Conservation (phyloP, 495 filamentous ascomycete genomes). For the Aspergillus olivimuriae region DNA sequence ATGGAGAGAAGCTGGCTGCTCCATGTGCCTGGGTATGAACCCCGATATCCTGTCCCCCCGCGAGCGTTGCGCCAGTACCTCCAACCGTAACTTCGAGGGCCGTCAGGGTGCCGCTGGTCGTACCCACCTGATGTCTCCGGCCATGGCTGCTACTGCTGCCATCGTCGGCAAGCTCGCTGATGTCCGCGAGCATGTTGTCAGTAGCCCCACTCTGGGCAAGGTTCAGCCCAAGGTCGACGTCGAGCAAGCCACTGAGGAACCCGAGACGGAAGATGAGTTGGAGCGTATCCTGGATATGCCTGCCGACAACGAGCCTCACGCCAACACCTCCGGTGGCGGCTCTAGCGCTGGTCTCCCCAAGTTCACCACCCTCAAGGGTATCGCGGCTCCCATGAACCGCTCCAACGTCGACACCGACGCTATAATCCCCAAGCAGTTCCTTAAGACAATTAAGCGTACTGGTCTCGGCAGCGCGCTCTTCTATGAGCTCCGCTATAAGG, state of each 20-base stretch:
- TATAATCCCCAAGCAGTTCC: constrained; percentile 98
- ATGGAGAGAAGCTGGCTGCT: constrained; percentile 96
- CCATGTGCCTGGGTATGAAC: constrained; percentile 99
- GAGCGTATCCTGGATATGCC: constrained; percentile 75
- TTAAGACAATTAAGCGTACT: constrained; percentile 98
- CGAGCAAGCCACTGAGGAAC: constrained; percentile 63
- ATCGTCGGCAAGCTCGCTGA: constrained; percentile 88
- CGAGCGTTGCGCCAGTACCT: constrained; percentile 91
- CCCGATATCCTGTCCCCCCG: constrained; percentile 92
- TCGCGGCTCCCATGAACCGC: constrained; percentile 81
- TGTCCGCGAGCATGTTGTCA: constrained; percentile 68
- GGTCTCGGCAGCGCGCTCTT: constrained; percentile 87
- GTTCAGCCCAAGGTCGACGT: constrained; percentile 47
- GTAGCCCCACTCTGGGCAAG: constrained; percentile 53
- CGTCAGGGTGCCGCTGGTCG: constrained; percentile 89
- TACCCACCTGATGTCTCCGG: constrained; percentile 95
- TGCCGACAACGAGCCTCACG: constrained; percentile 59
- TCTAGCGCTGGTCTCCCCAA: constrained; percentile 65
- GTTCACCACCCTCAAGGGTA: constrained; percentile 75
- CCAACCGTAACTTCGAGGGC: constrained; percentile 97
- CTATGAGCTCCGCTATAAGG: constrained; percentile 71
- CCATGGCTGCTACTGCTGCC: constrained; percentile 89
- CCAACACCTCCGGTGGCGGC: constrained; percentile 44
- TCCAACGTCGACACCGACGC: constrained; percentile 95
- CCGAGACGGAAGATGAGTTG: constrained; percentile 65